Conservation (phyloP, 805 yeast genomes). For the Zygoascus ofunaensis region DNA sequence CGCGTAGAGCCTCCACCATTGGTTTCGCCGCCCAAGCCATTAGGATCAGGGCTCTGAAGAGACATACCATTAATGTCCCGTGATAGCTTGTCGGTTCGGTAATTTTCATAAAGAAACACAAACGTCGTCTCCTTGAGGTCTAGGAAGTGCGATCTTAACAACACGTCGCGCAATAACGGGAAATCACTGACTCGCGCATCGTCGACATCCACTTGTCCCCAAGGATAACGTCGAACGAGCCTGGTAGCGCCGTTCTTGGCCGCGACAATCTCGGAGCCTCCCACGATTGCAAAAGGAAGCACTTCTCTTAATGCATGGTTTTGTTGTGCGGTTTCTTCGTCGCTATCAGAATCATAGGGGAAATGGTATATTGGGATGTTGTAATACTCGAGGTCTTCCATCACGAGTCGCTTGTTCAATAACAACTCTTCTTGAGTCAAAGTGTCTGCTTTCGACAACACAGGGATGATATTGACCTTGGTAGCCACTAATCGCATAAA, state of each 20-base stretch:
- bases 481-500: conserved; percentile 71
- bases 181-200: conserved; percentile 76
- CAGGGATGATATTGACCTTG: conserved; percentile 77
- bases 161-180: conserved; percentile 65
- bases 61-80: conserved; percentile 36
- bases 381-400: conserved; percentile 63
- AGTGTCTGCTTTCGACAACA: conserved; percentile 79
- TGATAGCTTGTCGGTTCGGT: conserved; percentile 78
- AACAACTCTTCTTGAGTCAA: conserved; percentile 69
- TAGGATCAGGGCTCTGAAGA: neutral
- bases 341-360: conserved; percentile 55
- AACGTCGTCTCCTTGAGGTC: conserved; percentile 86
- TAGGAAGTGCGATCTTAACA: conserved; percentile 74
- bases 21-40: conserved; percentile 4
- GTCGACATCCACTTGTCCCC: conserved; percentile 53
- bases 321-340: conserved; percentile 27
- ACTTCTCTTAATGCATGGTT: conserved; percentile 33
- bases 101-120: conserved; percentile 77
- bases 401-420: conserved; percentile 63
- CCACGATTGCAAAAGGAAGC: conserved; percentile 55
- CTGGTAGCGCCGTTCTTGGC: conserved; percentile 34
- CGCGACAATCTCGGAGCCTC: conserved; percentile 46
- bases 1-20: conserved; percentile 12
- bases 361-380: conserved; percentile 66
- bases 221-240: conserved; percentile 47